Evolutionary conservation across 257 asterid genomes (phyloP).

Genomic region (Rehmannia glutinosa): DNA sequence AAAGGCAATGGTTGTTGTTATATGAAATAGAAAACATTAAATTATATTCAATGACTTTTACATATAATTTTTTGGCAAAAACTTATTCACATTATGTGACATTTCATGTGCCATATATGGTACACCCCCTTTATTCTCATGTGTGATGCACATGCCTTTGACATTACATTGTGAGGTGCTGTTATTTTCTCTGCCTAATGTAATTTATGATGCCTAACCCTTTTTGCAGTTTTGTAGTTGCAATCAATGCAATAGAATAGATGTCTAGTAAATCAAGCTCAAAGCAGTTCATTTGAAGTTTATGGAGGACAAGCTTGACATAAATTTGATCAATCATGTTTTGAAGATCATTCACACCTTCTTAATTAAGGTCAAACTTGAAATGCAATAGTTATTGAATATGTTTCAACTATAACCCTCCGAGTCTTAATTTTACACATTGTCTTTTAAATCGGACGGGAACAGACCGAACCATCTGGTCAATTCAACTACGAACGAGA

Average conservation of each 20-base stretch:
- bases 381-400: too few relatives aligned
- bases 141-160: conserved; percentile 39
- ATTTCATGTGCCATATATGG: conserved; percentile 28
- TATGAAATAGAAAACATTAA: background rate
- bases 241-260: background rate
- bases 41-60: conserved; percentile 6
- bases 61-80: background rate
- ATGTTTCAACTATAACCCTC: too few relatives aligned
- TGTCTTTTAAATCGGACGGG: too few relatives aligned
- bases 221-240: background rate
- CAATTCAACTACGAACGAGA: too few relatives aligned
- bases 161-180: conserved; percentile 11
- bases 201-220: background rate
- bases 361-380: background rate
- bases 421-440: too few relatives aligned
- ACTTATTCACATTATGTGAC: background rate
- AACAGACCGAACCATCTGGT: too few relatives aligned
- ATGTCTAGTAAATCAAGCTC: background rate
- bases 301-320: background rate
- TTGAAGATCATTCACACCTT: background rate
- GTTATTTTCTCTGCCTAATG: conserved; percentile 12
- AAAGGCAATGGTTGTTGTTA: conserved; percentile 14
- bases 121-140: conserved; percentile 21
- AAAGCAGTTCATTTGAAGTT: background rate
- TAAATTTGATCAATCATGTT: background rate